Base-by-base conservation (phyloP, 2,329 filamentous ascomycete species). In the Colletotrichum shisoi region DNA sequence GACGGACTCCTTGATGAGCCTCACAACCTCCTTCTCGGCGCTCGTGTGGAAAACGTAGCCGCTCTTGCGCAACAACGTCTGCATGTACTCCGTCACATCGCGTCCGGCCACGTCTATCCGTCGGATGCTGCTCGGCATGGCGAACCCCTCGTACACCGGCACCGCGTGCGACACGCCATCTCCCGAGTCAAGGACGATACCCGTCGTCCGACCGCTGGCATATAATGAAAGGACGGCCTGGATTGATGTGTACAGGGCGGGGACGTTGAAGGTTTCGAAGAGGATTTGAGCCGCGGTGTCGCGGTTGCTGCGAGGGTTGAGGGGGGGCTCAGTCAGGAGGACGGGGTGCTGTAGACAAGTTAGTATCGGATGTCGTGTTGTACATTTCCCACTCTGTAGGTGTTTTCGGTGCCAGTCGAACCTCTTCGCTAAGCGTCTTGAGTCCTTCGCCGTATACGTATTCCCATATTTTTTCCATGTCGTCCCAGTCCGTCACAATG, bases 401-500 rank as follows among this genome's bases (percentile, higher is more conserved):
- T 12, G 2, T 9, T 15, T 24, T 24, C 44, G 19, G n/a, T 39
- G 48, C 13, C 77, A 42, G 66, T 65, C 64, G 17, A 56, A 94
- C 91, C 86, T 99, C 95, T 85, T 99, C 95, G 79, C 94, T 97
- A 76, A 97, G 85, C 57, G 94, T 97, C 83, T 97, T 98, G 74
- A 99, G 79, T 71, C 96, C 95, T 76, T 97, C 94, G 65, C 92
- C 92, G 78, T 98, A 99, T 60, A 99, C 93, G 76, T 96, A 95
- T 74, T 96, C 92, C 95, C 95, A 99, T 80, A 99, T 99, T 82
- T 93, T 89, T 83, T 99, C 95, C 95, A 99, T 99, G 76, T 99
- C 95, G 77, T 98, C 95, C 95, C 95, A 99, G 79, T 99, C 93
- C 72, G 95, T 99, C 70, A 99, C 95, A 74, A 99, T 96, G 73